Base-by-base conservation (phyloP, 257 asterid genomes). In the Ligustrum vulgare region DNA sequence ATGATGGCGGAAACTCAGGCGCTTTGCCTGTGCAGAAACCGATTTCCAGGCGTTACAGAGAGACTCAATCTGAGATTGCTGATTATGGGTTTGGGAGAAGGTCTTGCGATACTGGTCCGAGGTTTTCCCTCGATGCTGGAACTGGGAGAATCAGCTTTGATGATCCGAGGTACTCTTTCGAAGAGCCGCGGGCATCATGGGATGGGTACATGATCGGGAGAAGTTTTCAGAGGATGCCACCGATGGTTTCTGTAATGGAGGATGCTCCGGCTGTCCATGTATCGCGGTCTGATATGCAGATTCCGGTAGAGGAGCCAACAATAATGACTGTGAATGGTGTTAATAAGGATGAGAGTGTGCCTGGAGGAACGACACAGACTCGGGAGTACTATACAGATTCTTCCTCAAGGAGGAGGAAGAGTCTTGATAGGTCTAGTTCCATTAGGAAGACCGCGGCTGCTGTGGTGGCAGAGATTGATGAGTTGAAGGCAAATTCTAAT, bases 101-200 rank as follows among this genome's bases (percentile, higher is more conserved):
- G 64, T 93, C 98, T 4, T 89, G 97, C 43, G 98, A 91, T 72
- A 86, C 82, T 4, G 96, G 90, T 77, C 96, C 98, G 0, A 80
- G 98, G 56, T 93, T 91, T 33, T 93, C 98, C 4, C 96, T 93
- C 3, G 98, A 93, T 77, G 93, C 89, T 7, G 91, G 87, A 4
- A 80, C 88, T 11, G 91, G 88, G 6, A 80, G 98, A 81, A 89
- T 91, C 65, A 89, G 96, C 79, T 85, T 91, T 35, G 97, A 93
- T 70, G 97, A 88, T 85, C 87, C 96, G 0, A 77, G 98, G 60
- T 93, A 87, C 63, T 91, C 98, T 1, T 86, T 91, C 7, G 97
- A 93, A 6, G 93, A 93, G 88, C 96, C 97, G 37, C 86, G 96
- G 22, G 98, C 97, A 67, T 89, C 97, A 5, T 93, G 97, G 87